phyloP scores from a whole-genome alignment of 495 filamentous ascomycete genomes.

The Hypoxylon subgilvum region DNA sequence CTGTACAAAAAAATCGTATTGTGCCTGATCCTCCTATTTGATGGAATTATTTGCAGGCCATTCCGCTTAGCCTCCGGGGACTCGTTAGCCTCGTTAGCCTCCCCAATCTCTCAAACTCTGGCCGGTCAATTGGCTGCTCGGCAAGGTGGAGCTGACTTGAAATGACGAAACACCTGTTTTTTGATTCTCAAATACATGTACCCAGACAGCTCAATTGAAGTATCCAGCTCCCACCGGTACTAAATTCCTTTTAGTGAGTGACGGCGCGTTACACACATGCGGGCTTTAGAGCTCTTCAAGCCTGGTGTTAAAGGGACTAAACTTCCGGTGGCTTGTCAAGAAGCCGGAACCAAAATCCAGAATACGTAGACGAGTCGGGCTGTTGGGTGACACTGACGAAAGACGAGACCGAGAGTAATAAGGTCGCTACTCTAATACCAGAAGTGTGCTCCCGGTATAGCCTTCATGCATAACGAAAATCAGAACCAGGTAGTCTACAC shows the following conservation, averaged over 20 bases:
- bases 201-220: too few species aligned
- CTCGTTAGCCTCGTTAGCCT: neutral
- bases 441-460: slow-evolving; percentile 7
- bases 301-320: slow-evolving; percentile 5
- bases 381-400: neutral
- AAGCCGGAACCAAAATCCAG: neutral
- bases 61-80: slow-evolving; percentile 9
- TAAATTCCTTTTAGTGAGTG: slow-evolving; percentile 14
- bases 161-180: slow-evolving; percentile 39
- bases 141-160: slow-evolving; percentile 25
- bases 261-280: slow-evolving; percentile 13
- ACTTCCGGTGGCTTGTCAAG: slow-evolving; percentile 2
- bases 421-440: neutral
- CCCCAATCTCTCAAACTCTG: neutral
- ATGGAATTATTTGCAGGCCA: slow-evolving; percentile 21
- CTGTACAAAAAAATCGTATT: too few species aligned
- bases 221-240: too few species aligned
- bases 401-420: neutral
- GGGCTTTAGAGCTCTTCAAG: slow-evolving; percentile 23
- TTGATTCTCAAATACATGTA: slow-evolving; percentile 3
- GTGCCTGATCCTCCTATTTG: slow-evolving; percentile 23
- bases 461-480: slow-evolving; percentile 21
- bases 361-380: neutral
- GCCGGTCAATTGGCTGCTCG: slow-evolving; percentile 6
- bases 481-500: slow-evolving; percentile 9